These are phyloP conservation scores for Rhizopogon sp. DNA, from an alignment of 768 basidiomycete species.

Conservation along the genomic window DNA sequence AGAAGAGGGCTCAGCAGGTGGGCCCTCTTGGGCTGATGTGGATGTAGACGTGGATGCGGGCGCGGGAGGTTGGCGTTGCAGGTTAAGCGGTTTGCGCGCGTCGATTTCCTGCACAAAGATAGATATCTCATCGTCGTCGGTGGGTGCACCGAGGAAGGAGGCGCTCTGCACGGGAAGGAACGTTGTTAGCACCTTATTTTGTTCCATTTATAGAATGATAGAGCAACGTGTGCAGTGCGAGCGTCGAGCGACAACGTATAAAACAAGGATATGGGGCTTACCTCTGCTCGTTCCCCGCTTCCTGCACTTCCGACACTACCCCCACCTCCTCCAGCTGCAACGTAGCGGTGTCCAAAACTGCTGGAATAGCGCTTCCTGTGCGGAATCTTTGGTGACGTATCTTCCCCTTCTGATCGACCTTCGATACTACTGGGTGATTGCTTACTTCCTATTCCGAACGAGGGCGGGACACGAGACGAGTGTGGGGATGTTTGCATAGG, in stretches of 20 bases:
- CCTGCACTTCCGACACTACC: conserved; percentile 33
- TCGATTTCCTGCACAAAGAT: conserved; percentile 77
- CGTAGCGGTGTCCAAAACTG: conserved; percentile 72
- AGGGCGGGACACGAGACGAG: conserved; percentile 37
- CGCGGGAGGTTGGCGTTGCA: neutral
- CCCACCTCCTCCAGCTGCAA: conserved; percentile 31
- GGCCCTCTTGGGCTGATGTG: neutral
- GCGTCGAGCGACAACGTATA: neutral
- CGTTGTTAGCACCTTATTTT: neutral
- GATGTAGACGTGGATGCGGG: conserved; percentile 5
- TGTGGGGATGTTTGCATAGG: conserved; percentile 34
- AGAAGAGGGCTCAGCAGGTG: neutral
- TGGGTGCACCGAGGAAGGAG: conserved; percentile 42
- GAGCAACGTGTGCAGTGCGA: neutral
- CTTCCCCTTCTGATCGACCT: conserved; percentile 34
- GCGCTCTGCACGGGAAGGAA: conserved; percentile 22
- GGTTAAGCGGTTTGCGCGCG: conserved; percentile 52
- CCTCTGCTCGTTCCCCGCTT: conserved; percentile 31
- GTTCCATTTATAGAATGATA: neutral
- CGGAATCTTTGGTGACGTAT: conserved; percentile 18
- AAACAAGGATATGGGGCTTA: neutral
- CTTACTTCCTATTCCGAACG: conserved; percentile 26
- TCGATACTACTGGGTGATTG: conserved; percentile 38
- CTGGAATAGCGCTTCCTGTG: conserved; percentile 67
- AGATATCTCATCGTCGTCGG: conserved; percentile 76